Conservation (phyloP, 1,284 basidiomycete genomes). For the Coniophora puteana region DNA sequence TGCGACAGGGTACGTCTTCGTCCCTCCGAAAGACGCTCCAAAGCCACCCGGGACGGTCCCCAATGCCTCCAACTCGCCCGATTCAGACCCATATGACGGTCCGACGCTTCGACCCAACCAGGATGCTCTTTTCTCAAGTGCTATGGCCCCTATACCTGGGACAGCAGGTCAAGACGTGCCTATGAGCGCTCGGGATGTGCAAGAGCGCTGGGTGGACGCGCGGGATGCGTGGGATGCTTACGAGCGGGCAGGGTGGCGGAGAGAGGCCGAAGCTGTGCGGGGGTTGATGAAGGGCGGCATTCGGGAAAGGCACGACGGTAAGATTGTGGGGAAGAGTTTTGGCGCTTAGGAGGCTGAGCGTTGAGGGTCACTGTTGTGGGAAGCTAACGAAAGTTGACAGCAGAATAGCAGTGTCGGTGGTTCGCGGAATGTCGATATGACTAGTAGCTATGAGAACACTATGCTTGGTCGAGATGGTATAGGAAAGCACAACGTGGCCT, state of each 20-base stretch:
- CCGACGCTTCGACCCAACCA: constrained; percentile 51
- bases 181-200: constrained; percentile 74
- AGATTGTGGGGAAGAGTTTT: too few species aligned
- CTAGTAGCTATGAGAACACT: too few species aligned
- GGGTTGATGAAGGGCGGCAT: too few species aligned
- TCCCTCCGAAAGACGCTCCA: constrained; percentile 53
- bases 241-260: constrained; percentile 69
- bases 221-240: constrained; percentile 75
- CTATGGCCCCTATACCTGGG: constrained; percentile 51
- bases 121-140: constrained; percentile 64
- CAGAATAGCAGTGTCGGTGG: too few species aligned
- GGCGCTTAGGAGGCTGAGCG: too few species aligned
- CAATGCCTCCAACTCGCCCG: constrained; percentile 37
- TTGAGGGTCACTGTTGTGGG: too few species aligned
- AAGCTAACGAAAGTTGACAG: too few species aligned
- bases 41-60: constrained; percentile 49
- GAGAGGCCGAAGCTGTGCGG: constrained; percentile 46
- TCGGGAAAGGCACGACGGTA: too few species aligned
- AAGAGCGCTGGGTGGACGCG: constrained; percentile 86
- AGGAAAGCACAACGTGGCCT: too few species aligned
- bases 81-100: constrained; percentile 11
- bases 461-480: too few species aligned
- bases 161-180: too few species aligned
- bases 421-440: too few species aligned
- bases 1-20: constrained; percentile 85